These are phyloP conservation scores for Castanea mollissima DNA, from an alignment of 306 rosid genomes.

Conservation along the genomic window DNA sequence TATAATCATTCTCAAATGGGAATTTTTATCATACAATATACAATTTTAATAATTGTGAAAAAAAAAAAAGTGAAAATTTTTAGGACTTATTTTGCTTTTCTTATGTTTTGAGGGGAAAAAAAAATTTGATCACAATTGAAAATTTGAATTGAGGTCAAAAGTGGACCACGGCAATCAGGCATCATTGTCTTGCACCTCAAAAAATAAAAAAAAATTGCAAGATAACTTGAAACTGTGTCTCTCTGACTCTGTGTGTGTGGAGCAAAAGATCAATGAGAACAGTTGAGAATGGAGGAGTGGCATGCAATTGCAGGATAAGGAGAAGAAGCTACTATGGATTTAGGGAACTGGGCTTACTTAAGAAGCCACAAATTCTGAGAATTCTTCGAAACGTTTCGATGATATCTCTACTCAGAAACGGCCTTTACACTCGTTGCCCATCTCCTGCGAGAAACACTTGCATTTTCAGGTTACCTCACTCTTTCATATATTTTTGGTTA, in stretches of 20 bases:
- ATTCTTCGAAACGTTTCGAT: conserved; percentile 24
- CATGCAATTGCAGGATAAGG: conserved; percentile 7
- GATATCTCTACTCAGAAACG: conserved; percentile 15
- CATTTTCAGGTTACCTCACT: conserved; percentile 29
- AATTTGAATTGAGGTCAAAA: too few relatives aligned
- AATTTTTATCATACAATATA: too few relatives aligned
- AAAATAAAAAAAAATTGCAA: too few relatives aligned
- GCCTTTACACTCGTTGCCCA: conserved; percentile 9
- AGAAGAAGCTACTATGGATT: conserved; percentile 7
- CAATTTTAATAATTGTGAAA: too few relatives aligned
- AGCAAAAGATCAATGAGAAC: conserved; percentile 6
- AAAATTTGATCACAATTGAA: too few relatives aligned
- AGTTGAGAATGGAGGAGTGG: conserved; percentile 25
- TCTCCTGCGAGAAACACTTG: conserved; percentile 2
- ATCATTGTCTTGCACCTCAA: too few relatives aligned
- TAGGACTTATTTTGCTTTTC: too few relatives aligned
- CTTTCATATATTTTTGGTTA: background rate
- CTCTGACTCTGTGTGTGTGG: background rate
- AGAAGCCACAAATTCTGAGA: conserved; percentile 5
- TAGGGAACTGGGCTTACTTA: conserved; percentile 9
- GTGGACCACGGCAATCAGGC: too few relatives aligned
- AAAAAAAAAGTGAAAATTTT: too few relatives aligned
- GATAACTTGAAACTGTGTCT: background rate
- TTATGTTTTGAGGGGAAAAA: too few relatives aligned
- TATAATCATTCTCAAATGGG: too few relatives aligned